phyloP scores from a whole-genome alignment of 305 asterid species.

The Fraxinus latifolia region DNA sequence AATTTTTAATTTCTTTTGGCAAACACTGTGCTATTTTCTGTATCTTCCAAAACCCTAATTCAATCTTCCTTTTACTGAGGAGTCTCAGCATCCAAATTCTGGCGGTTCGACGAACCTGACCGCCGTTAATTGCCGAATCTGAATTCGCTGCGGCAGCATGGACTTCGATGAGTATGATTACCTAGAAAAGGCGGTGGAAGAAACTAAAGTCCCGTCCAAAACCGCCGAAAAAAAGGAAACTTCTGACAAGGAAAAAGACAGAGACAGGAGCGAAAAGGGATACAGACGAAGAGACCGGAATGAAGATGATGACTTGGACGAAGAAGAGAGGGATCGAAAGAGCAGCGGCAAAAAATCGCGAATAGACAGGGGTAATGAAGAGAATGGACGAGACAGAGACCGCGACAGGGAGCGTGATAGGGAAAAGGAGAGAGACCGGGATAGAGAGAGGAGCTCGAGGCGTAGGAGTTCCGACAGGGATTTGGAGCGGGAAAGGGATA shows the following conservation, averaged over 20 bases:
- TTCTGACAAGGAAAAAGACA: slow-evolving; percentile 49
- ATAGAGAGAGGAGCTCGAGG: slow-evolving; percentile 72
- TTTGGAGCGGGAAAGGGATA: slow-evolving; percentile 19
- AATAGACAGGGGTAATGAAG: slow-evolving; percentile 39
- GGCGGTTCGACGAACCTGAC: not conserved
- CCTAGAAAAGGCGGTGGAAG: slow-evolving; percentile 87
- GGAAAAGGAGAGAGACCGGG: slow-evolving; percentile 35
- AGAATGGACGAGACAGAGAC: slow-evolving; percentile 55
- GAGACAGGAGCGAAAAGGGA: slow-evolving; percentile 66
- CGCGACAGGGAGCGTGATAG: slow-evolving; percentile 46
- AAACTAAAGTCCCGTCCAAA: slow-evolving; percentile 58
- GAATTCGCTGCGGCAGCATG: slow-evolving; percentile 31
- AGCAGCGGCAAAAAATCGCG: slow-evolving; percentile 75
- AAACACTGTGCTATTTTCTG: not conserved
- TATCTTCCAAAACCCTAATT: slow-evolving; percentile 35
- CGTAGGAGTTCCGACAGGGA: slow-evolving; percentile 55
- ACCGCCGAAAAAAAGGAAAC: slow-evolving; percentile 28
- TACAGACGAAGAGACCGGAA: slow-evolving; percentile 68
- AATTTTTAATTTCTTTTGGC: not conserved
- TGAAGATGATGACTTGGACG: slow-evolving; percentile 52
- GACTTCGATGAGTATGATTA: slow-evolving; percentile 98
- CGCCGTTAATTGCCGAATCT: not conserved
- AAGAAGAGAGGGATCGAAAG: slow-evolving; percentile 59
- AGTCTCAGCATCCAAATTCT: not conserved
- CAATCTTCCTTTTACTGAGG: not conserved